phyloP scores from a whole-genome alignment of 2,329 filamentous ascomycete species.

The Ophiostoma triangulosporum region DNA sequence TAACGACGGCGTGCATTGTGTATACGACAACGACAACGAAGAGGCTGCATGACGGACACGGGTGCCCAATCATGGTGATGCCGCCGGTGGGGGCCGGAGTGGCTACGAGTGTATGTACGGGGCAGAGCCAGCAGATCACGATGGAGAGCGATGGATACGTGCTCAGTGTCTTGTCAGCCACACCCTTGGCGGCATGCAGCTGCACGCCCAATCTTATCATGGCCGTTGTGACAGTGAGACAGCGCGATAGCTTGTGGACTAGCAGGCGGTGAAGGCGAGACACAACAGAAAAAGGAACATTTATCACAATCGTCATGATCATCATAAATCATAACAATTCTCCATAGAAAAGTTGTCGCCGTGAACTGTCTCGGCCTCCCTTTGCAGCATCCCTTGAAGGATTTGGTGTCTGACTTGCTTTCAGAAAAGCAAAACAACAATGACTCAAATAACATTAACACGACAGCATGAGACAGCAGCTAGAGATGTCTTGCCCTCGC shows the following conservation, averaged over 20 bases:
- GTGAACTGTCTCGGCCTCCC: neutral
- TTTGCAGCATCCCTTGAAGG: neutral
- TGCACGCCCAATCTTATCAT: neutral
- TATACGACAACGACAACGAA: neutral
- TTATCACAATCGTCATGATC: too few relatives aligned
- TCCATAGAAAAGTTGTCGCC: neutral
- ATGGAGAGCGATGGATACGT: neutral
- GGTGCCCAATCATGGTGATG: neutral
- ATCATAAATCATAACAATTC: too few relatives aligned
- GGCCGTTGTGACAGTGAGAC: too few relatives aligned
- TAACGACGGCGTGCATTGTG: neutral
- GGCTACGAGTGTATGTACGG: neutral
- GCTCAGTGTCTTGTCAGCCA: neutral
- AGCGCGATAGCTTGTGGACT: neutral
- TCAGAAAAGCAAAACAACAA: neutral
- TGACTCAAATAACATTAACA: too few relatives aligned
- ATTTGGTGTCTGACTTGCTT: too few relatives aligned
- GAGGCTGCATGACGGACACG: neutral
- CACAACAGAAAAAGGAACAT: neutral
- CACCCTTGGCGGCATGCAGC: neutral
- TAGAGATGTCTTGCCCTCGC: neutral
- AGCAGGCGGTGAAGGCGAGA: neutral
- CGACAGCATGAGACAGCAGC: too few relatives aligned
- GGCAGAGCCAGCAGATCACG: neutral
- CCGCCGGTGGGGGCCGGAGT: neutral